A percentile compares a stretch with the other conserved stretches of the same genome.
These are phyloP conservation scores for Tolypocladium cylindrosporum DNA, from an alignment of 2,329 filamentous ascomycete species.

Conservation along the genomic window DNA sequence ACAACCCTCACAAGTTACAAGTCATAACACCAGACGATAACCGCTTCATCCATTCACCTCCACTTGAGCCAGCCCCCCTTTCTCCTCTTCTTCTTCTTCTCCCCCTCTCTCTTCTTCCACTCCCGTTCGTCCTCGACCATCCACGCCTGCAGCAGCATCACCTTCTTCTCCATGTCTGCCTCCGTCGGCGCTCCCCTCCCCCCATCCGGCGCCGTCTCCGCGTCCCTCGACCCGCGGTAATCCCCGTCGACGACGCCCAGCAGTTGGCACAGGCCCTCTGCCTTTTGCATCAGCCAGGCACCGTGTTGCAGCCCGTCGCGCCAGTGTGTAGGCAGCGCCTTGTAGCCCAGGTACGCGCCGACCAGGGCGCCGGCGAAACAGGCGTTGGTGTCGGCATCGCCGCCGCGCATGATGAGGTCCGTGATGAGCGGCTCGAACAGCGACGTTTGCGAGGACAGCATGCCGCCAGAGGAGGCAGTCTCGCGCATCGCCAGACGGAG, in stretches of 20 bases:
- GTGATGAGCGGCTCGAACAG: conserved; percentile 38
- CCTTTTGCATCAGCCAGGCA: conserved; percentile 34
- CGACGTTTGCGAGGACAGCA: conserved; percentile 9
- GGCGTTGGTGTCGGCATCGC: conserved; percentile 45
- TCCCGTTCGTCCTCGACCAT: conserved; percentile 18
- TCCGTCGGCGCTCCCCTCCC: conserved; percentile 27
- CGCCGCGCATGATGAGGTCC: conserved; percentile 38
- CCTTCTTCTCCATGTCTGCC: conserved; percentile 24
- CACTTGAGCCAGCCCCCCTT: conserved; percentile 1
- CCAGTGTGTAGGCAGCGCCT: conserved; percentile 36
- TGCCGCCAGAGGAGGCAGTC: conserved; percentile 6
- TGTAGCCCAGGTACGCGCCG: conserved; percentile 36
- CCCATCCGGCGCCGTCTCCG: conserved; percentile 30
- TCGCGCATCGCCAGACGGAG: conserved; percentile 32
- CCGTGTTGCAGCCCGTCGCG: conserved; percentile 33
- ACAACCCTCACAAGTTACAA: too few species aligned
- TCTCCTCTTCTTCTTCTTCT: conserved; percentile 8
- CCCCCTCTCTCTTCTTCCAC: conserved; percentile 13
- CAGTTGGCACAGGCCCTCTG: conserved; percentile 26
- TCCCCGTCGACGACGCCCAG: conserved; percentile 24
- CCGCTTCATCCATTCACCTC: background rate
- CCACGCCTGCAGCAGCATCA: conserved; percentile 20
- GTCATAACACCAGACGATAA: too few species aligned
- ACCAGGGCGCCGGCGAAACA: conserved; percentile 40
- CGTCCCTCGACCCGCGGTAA: conserved; percentile 24